Base-by-base conservation (phyloP, 805 yeast species). In the Hanseniaspora meyeri region DNA sequence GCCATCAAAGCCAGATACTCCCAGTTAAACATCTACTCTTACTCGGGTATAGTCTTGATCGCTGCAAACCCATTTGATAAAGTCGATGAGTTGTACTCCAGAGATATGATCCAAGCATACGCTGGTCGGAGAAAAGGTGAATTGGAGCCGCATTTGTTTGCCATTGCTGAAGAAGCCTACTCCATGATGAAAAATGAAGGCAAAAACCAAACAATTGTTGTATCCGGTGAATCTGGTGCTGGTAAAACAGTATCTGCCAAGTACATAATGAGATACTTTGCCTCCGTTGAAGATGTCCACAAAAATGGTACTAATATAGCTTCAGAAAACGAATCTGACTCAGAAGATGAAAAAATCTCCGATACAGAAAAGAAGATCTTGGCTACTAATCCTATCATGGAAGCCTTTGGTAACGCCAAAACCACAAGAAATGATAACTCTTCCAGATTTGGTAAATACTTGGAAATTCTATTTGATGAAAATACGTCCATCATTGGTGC, bases 181-280 rank as follows among this genome's bases (percentile, higher is more conserved):
- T 78, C 96, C 64, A 84, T 95, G 66, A 91, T 91, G 98, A 85
- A 86, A 65, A 77, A 83, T 50, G 95, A 88, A 63, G 74, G 79
- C 43, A 77, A 80, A 63, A 90, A 91, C 72, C 98, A 91, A 72
- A 91, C 98, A 1, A 90, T 91, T 60, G 96, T 91, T 17, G 97
- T 91, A 17, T 82, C 90, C 63, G 98, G 98, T 72, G 98, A 91
- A 72, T 87, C 96, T 7, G 98, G 98, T 70, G 97, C 98, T 32
- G 98, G 98, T 70, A 93, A 91, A 66, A 93, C 97, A 4, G 97
- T 91, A 43, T 83, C 93, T 60, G 98, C 98, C 42, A 91, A 91
- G 68, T 91, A 87, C 70, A 91, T 91, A 61, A 91, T 91, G 97
- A 81, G 97, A 69, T 91, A 90, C 70, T 90, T 91, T 69, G 97